Evolutionary conservation across 306 rosid species (phyloP).

Genomic region (Dryas alaskensis): DNA sequence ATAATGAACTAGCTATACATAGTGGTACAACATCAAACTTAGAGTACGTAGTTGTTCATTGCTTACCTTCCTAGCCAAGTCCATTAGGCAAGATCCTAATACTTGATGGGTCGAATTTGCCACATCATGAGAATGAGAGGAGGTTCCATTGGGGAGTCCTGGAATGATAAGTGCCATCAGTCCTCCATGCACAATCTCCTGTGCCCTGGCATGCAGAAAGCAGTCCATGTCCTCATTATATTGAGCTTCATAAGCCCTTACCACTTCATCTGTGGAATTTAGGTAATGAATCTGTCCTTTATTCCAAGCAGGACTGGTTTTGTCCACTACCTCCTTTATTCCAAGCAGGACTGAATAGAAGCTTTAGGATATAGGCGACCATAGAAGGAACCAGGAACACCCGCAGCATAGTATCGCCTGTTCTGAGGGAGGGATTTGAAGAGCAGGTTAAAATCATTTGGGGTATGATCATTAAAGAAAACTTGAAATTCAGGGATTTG

Average conservation of each 20-base stretch:
- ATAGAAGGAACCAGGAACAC: constrained; percentile 9
- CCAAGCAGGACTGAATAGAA: constrained; percentile 23
- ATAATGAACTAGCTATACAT: not conserved
- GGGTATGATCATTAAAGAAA: constrained; percentile 35
- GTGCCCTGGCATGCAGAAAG: constrained; percentile 32
- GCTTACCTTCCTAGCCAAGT: constrained; percentile 34
- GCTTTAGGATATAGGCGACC: not conserved
- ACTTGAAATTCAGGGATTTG: constrained; percentile 30
- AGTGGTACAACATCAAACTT: no score
- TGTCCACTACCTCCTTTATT: constrained; percentile 24
- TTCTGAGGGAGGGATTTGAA: constrained; percentile 30
- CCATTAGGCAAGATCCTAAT: constrained; percentile 33
- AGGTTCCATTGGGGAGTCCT: constrained; percentile 15
- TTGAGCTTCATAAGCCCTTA: constrained; percentile 29
- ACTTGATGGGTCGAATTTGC: not conserved
- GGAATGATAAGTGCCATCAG: constrained; percentile 18
- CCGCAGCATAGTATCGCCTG: not conserved
- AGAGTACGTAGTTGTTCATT: no score
- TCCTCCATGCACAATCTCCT: constrained; percentile 36
- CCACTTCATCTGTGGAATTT: constrained; percentile 18
- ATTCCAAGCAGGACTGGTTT: constrained; percentile 28
- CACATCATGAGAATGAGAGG: constrained; percentile 8
- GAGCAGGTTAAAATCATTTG: constrained; percentile 34
- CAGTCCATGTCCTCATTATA: constrained; percentile 29
- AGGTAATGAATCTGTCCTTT: constrained; percentile 26